Evolutionary conservation across 192 early-diverging fungal genomes (phyloP).

Genomic region (Ramicandelaber brevisporus): DNA sequence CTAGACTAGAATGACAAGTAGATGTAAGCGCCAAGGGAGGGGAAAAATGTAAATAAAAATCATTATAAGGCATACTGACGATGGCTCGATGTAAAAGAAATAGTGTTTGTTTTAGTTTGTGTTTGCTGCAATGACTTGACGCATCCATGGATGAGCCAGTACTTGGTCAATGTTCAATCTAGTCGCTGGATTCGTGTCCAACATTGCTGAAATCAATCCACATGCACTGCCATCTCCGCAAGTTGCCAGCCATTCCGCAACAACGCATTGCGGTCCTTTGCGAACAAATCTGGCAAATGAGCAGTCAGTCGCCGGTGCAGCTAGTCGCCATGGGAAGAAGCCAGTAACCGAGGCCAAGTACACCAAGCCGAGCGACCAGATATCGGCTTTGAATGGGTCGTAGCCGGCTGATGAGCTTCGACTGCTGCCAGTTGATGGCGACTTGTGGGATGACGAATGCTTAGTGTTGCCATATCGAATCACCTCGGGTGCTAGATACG

Average conservation of each 20-base stretch:
- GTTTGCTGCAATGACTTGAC: too few relatives aligned
- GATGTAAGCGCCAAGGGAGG: too few relatives aligned
- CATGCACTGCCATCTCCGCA: too few relatives aligned
- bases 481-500: constrained; percentile 84
- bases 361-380: constrained; percentile 76
- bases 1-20: too few relatives aligned
- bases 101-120: too few relatives aligned
- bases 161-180: constrained; percentile 8
- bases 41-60: too few relatives aligned
- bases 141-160: constrained; percentile 7
- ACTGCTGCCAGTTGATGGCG: too few relatives aligned
- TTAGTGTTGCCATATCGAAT: constrained; percentile 12
- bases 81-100: too few relatives aligned
- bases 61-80: too few relatives aligned
- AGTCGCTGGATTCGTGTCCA: constrained; percentile 6
- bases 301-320: constrained; percentile 10
- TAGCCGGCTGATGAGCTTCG: too few relatives aligned
- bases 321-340: constrained; percentile 35
- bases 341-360: constrained; percentile 39
- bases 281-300: constrained; percentile 4
- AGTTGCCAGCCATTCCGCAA: too few relatives aligned
- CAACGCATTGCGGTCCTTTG: too few relatives aligned
- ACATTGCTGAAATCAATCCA: constrained; percentile 3
- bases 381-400: constrained; percentile 48
- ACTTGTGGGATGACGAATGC: constrained; percentile 9